phyloP scores from a whole-genome alignment of 768 basidiomycete species.

The Floccularia luteovirens region DNA sequence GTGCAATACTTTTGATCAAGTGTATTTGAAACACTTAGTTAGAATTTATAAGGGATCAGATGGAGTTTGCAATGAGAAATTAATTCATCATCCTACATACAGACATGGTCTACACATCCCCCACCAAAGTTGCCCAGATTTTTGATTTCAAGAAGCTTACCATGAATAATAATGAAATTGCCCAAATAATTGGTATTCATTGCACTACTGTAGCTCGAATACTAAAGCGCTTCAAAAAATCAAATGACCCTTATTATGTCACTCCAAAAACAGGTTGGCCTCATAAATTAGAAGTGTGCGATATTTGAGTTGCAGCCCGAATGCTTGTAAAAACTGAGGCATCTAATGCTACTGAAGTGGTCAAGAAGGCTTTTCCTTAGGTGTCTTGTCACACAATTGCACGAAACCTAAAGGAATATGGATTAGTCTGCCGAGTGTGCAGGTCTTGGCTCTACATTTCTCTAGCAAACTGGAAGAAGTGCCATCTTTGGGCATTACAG shows the following conservation, averaged over 20 bases:
- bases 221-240: neutral
- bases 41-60: too few species aligned
- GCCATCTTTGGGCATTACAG: conserved; percentile 5
- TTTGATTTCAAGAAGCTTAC: neutral
- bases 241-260: neutral
- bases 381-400: neutral
- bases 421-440: conserved; percentile 5
- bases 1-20: too few species aligned
- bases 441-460: conserved; percentile 5
- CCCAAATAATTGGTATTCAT: neutral
- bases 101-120: too few species aligned
- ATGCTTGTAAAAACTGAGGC: neutral
- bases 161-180: neutral
- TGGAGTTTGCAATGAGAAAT: too few species aligned
- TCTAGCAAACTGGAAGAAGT: neutral
- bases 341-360: neutral
- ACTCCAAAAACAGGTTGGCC: neutral
- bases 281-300: neutral
- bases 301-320: neutral
- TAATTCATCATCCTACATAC: too few species aligned
- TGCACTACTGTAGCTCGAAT: neutral
- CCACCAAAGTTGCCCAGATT: neutral
- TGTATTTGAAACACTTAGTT: too few species aligned
- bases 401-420: neutral
- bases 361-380: neutral